Base-by-base conservation (phyloP, 2,329 filamentous ascomycete species). In the Ascochyta pisi region DNA sequence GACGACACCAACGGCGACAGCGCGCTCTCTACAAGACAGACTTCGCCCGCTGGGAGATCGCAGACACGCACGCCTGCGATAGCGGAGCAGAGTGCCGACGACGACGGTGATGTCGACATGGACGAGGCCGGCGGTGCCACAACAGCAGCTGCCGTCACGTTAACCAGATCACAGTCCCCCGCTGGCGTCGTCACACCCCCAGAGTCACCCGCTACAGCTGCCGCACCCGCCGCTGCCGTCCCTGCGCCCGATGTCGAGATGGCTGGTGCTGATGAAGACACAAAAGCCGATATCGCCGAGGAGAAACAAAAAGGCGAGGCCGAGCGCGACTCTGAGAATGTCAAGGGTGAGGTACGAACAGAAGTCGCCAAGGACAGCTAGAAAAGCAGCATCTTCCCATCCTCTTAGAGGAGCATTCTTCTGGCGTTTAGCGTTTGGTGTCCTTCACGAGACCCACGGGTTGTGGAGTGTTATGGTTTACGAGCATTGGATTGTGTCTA, bases 31-130 rank as follows among this genome's bases (percentile, higher is more conserved):
- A 71, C 66, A 6, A 61, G 66, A 23, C 71, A 72, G 49, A 61
- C 66, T 9, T 74, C 57, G 56, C 69, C 48, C 51, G 68, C 57
- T 9, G 58, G 42, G n/a, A 54, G 57, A 23, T 70, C 68, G 23
- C 64, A 65, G 8, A 67, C 68, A 6, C 66, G 64, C n/a, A 72
- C 71, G 4, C 70, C 71, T 26, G 66, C 63, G 24, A 58, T 64
- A 26, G 57, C 53, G 9, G 66, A 66, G 22, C 63, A 64, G 23
- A 52, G 57, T 23, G 69, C 65, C 0, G 71, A 70, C 15, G 69
- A 73, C 13, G 73, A 76, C 35, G 73, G 67, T n/a, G 73, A 76
- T 50, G 63, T 75, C 23, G 69, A 74, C 1, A 75, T 75, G 73
- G 73, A 70, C 9, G 71, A 71, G 26, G 42, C 69, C 13, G 61